Evolutionary conservation across 2,329 filamentous ascomycete species (phyloP).

Genomic region (Aspergillus tubingensis): DNA sequence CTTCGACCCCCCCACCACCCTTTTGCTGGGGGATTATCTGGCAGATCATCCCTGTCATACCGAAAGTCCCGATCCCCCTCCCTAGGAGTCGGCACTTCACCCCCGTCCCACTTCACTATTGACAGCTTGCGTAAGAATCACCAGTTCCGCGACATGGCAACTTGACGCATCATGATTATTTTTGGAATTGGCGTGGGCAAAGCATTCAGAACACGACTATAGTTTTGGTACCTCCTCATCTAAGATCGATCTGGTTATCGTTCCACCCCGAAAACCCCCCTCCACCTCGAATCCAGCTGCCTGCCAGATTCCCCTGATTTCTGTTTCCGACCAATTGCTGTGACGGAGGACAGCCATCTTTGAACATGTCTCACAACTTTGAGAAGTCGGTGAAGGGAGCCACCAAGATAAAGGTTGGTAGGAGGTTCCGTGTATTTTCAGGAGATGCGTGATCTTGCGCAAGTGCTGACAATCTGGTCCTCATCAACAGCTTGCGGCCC

Average conservation of each 20-base stretch:
- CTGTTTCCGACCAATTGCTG: conserved; percentile 15
- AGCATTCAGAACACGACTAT: conserved; percentile 22
- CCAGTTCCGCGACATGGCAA: conserved; percentile 30
- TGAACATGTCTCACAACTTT: conserved; percentile 63
- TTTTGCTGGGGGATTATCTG: conserved; percentile 1
- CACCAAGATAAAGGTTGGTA: conserved; percentile 88
- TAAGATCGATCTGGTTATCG: neutral
- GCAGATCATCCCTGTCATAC: neutral
- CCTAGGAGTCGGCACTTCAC: neutral
- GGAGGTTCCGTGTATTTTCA: neutral
- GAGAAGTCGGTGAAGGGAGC: conserved; percentile 99
- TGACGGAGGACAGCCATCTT: conserved; percentile 8
- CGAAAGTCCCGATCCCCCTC: neutral
- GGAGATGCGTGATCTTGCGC: neutral
- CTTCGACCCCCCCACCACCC: neutral
- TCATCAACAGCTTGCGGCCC: conserved; percentile 73
- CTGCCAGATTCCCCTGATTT: conserved; percentile 15
- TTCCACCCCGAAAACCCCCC: neutral
- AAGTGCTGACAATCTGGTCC: conserved; percentile 25
- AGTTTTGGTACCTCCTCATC: conserved; percentile 9
- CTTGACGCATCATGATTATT: conserved; percentile 32
- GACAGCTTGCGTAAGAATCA: conserved; percentile 16
- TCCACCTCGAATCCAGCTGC: conserved; percentile 1
- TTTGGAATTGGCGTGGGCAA: conserved; percentile 27
- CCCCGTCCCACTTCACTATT: conserved; percentile 9